phyloP scores from a whole-genome alignment of 179 eudicot genomes.

The Pouteria campechiana region DNA sequence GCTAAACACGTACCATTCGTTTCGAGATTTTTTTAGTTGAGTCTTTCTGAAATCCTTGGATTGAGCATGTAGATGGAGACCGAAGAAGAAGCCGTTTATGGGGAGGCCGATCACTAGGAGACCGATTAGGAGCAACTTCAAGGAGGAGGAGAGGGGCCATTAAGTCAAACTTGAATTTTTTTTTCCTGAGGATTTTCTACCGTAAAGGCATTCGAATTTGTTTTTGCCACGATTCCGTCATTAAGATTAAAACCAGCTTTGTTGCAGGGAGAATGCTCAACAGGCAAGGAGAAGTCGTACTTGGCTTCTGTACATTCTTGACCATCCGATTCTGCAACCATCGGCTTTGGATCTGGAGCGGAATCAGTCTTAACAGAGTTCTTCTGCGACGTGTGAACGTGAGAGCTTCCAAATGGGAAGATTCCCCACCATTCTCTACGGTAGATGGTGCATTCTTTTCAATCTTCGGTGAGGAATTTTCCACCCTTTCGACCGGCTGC shows the following conservation, averaged over 20 bases:
- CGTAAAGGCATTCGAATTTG: slow-evolving; percentile 11
- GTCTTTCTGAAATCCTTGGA: no score
- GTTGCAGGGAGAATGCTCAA: slow-evolving; percentile 30
- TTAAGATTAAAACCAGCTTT: slow-evolving; percentile 25
- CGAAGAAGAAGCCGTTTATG: no score
- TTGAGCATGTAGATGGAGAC: no score
- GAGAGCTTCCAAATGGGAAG: slow-evolving; percentile 15
- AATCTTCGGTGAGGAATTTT: slow-evolving; percentile 19
- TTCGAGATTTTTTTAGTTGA: no score
- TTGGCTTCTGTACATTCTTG: slow-evolving; percentile 30
- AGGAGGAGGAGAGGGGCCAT: no score
- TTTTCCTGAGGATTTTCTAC: slow-evolving; percentile 44
- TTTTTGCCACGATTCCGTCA: slow-evolving; percentile 26
- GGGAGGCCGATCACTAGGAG: no score
- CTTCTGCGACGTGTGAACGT: slow-evolving; percentile 3
- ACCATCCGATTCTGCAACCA: slow-evolving; percentile 18
- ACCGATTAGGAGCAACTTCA: no score
- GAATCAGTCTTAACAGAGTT: slow-evolving; percentile 3
- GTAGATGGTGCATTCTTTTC: slow-evolving; percentile 30
- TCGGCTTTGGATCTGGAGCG: slow-evolving; percentile 6
- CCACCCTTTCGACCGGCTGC: slow-evolving; percentile 34
- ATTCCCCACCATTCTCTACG: slow-evolving; percentile 22
- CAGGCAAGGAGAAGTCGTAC: slow-evolving; percentile 39
- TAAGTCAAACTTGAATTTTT: slow-evolving; percentile 84
- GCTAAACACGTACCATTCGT: no score